Evolutionary conservation across 1,284 basidiomycete genomes (phyloP).

Genomic region (Microbotryum intermedium): DNA sequence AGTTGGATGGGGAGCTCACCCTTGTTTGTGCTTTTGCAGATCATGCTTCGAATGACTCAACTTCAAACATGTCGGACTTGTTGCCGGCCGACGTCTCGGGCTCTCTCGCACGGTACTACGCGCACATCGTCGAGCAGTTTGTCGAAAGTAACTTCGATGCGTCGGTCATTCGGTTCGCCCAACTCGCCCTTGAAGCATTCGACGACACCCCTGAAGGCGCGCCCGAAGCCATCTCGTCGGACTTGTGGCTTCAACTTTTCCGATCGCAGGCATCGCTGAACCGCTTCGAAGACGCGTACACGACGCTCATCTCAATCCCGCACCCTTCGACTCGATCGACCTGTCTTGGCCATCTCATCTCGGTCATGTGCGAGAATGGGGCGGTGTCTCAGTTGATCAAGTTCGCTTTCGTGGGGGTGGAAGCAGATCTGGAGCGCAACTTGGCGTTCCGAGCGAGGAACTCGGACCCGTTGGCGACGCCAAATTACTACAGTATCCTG

Average conservation of each 20-base stretch:
- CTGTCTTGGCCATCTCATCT: slow-evolving; percentile 67
- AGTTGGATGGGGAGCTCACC: background rate
- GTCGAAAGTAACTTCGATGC: slow-evolving; percentile 50
- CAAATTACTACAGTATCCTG: slow-evolving; percentile 85
- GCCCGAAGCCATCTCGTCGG: slow-evolving; percentile 28
- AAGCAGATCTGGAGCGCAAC: slow-evolving; percentile 78
- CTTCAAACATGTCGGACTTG: slow-evolving; percentile 5
- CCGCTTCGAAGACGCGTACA: slow-evolving; percentile 77
- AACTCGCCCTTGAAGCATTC: slow-evolving; percentile 34
- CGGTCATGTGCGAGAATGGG: slow-evolving; percentile 86
- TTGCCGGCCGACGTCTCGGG: background rate
- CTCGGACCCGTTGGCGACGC: slow-evolving; percentile 73
- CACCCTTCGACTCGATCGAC: slow-evolving; percentile 45
- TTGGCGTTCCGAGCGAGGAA: slow-evolving; percentile 92
- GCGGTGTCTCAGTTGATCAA: slow-evolving; percentile 68
- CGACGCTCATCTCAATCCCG: slow-evolving; percentile 50
- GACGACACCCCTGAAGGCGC: slow-evolving; percentile 6
- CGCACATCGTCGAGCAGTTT: slow-evolving; percentile 65
- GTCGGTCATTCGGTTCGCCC: slow-evolving; percentile 64
- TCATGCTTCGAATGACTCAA: background rate
- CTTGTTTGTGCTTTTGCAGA: background rate
- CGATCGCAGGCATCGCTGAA: slow-evolving; percentile 62
- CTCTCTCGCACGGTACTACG: slow-evolving; percentile 50
- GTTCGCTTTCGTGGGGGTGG: slow-evolving; percentile 77
- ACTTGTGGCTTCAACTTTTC: slow-evolving; percentile 70